Conservation (phyloP, 2,329 filamentous ascomycete genomes). For the Exserohilum rostratum region DNA sequence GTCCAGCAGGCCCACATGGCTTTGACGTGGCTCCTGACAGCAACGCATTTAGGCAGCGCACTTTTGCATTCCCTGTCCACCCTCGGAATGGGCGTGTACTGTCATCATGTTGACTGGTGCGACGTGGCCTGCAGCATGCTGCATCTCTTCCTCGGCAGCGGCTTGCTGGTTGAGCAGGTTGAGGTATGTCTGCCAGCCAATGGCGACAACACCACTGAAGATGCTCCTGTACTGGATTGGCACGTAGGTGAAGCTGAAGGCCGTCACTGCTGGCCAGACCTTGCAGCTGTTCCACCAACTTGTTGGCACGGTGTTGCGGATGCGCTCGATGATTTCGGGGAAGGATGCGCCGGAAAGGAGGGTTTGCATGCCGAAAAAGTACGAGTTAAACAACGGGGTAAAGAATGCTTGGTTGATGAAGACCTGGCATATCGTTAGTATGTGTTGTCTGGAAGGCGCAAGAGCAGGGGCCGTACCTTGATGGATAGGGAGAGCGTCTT, state of each 20-base stretch:
- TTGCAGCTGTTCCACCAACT: conserved; percentile 82
- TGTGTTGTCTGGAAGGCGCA: background rate
- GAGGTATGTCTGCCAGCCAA: conserved; percentile 93
- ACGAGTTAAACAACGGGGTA: conserved; percentile 67
- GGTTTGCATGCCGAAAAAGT: conserved; percentile 60
- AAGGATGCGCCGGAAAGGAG: conserved; percentile 64
- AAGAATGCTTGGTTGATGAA: conserved; percentile 79
- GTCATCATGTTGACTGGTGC: conserved; percentile 1
- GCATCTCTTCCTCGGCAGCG: conserved; percentile 60
- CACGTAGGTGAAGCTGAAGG: conserved; percentile 85
- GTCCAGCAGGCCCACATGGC: background rate
- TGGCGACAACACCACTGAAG: conserved; percentile 76
- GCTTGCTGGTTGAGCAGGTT: conserved; percentile 78
- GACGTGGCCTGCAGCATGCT: conserved; percentile 19
- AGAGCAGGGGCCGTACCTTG: conserved; percentile 56
- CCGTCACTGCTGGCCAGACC: conserved; percentile 86
- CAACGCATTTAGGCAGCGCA: conserved; percentile 18
- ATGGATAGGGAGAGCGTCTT: conserved; percentile 71
- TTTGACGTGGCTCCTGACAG: background rate
- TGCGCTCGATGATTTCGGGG: conserved; percentile 69
- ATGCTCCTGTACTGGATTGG: conserved; percentile 79
- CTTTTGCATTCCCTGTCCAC: conserved; percentile 17
- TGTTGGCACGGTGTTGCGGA: conserved; percentile 76
- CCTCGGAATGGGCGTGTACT: conserved; percentile 6
- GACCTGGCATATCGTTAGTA: conserved; percentile 54